phyloP scores from a whole-genome alignment of 169 alveolate species.

The Plasmodium falciparum region DNA sequence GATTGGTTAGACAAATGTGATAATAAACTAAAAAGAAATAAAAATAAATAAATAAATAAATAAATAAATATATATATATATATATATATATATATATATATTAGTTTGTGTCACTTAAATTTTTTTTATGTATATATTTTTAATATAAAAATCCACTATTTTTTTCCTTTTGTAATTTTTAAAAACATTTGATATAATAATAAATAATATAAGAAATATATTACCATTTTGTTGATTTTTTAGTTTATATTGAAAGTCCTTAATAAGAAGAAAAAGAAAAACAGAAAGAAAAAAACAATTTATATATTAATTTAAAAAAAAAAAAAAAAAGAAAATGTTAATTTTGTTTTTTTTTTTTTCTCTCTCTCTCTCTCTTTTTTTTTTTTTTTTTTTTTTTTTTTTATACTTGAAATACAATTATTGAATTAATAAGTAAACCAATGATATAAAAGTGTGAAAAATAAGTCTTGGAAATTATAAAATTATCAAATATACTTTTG shows the following conservation, averaged over 20 bases:
- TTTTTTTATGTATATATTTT: background rate
- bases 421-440: conserved; percentile 78
- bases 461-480: conserved; percentile 77
- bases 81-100: too few species aligned
- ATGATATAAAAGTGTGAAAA: conserved; percentile 80
- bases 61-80: too few species aligned
- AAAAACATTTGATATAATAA: background rate
- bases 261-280: conserved; percentile 12
- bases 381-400: background rate
- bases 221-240: conserved; percentile 32
- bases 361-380: too few species aligned
- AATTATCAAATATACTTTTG: conserved; percentile 24
- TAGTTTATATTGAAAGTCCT: conserved; percentile 23
- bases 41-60: too few species aligned
- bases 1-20: conserved; percentile 67
- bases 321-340: background rate
- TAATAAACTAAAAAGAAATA: conserved; percentile 10
- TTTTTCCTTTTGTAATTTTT: background rate
- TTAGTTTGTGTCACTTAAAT: background rate
- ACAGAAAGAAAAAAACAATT: conserved; percentile 22
- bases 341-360: too few species aligned
- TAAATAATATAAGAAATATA: conserved; percentile 10
- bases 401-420: conserved; percentile 77
- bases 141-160: background rate
- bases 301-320: background rate